Base-by-base conservation (phyloP, 352 stramenopile genomes). In the Phytopythium vexans region DNA sequence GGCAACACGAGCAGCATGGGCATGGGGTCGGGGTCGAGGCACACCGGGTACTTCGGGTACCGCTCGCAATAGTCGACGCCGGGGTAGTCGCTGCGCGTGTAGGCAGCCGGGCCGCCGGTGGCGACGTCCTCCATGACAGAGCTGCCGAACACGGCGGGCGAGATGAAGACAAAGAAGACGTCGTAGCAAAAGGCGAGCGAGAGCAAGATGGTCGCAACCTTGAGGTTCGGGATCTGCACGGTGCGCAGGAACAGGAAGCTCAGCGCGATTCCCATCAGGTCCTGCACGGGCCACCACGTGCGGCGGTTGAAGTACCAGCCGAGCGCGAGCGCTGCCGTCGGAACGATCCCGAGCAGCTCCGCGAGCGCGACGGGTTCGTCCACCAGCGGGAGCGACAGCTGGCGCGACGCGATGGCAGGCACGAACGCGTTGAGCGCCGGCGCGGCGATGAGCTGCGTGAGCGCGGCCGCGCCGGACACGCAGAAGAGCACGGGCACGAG, bases 111-210 rank as follows among this genome's bases (percentile, higher is more conserved):
- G 10, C 92, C 91, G 16, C 77, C 88, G 8, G 92, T 98, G 1
- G 94, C 94, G 5, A 98, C 94, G 57, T 95, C 92, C 50, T 97
- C 86, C 94, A 98, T 98, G 41, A 98, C 84, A 40, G 72, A 94
- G 33, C 70, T 78, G 8, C 80, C 80, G 61, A 97, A 96, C 43
- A 97, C 68, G 14, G 85, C 69, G 2, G 94, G 93, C 34, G 89
- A 97, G 15, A 98, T 51, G 71, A 98, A 98, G 36, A 98, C 93
- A 67, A 98, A 98, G 63, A 98, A 98, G 41, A 98, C 93, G 63
- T 98, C 94, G 68, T 98, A 98, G 50, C 86, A 84, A 62, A 98
- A 98, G 1, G 92, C 92, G 34, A 97, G 70, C 11, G 82, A 78
- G 35, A 98, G 76, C 34, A 98, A 49, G 8, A 97, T 68, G 0